phyloP scores from a whole-genome alignment of 345 rosid genomes.

The Litchi chinensis region DNA sequence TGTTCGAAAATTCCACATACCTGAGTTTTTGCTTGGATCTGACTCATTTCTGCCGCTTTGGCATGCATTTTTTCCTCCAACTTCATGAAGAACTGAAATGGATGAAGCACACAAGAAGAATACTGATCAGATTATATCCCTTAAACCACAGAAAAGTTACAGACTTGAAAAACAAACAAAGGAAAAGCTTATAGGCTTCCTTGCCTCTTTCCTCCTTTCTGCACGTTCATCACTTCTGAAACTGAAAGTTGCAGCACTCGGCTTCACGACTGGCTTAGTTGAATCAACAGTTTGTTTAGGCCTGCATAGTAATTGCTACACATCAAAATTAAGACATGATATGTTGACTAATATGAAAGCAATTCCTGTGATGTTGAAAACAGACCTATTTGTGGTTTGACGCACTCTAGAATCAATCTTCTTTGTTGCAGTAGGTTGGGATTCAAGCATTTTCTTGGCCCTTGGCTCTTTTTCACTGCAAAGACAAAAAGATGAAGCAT shows the following conservation, averaged over 20 bases:
- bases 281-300: constrained; percentile 38
- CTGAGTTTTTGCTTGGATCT: constrained; percentile 67
- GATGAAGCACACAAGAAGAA: constrained; percentile 7
- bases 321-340: constrained; percentile 14
- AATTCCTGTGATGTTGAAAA: constrained; percentile 13
- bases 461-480: constrained; percentile 49
- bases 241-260: constrained; percentile 43
- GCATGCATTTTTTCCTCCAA: constrained; percentile 77
- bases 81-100: constrained; percentile 63
- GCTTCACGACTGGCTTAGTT: constrained; percentile 46
- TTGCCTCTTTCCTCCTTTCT: constrained; percentile 82
- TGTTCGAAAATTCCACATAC: constrained; percentile 33
- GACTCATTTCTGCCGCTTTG: constrained; percentile 67
- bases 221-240: constrained; percentile 77
- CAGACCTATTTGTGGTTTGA: constrained; percentile 52
- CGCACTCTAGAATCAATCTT: constrained; percentile 42
- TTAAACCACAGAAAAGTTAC: background rate
- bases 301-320: constrained; percentile 38
- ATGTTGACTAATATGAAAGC: background rate
- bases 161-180: background rate
- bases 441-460: constrained; percentile 45
- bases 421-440: constrained; percentile 37
- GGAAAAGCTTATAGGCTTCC: constrained; percentile 13
- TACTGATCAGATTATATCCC: constrained; percentile 2
- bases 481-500: constrained; percentile 25